Evolutionary conservation across 2,329 filamentous ascomycete genomes (phyloP).

Genomic region (Eurotiales sp.): DNA sequence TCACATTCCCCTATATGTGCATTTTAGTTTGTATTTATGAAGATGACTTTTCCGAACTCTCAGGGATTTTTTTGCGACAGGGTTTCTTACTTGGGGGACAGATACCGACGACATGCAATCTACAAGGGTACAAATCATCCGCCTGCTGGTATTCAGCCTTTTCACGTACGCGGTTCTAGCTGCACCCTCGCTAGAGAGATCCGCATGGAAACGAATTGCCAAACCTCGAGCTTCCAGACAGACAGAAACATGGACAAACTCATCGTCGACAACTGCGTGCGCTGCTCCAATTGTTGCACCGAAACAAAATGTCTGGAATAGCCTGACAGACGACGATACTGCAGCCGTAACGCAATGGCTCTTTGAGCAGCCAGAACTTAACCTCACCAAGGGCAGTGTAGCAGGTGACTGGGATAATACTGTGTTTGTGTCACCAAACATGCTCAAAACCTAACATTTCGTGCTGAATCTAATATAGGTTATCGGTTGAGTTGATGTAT

Average conservation of each 20-base stretch:
- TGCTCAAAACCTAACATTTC: background rate
- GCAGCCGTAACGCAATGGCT: background rate
- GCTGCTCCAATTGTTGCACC: background rate
- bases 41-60: too few relatives aligned
- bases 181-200: background rate
- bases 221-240: background rate
- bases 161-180: background rate
- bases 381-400: conserved; percentile 1
- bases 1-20: too few relatives aligned
- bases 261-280: background rate
- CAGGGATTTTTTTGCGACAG: too few relatives aligned
- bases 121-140: background rate
- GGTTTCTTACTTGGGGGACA: too few relatives aligned
- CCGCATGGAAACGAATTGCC: background rate
- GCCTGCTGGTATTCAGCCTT: background rate
- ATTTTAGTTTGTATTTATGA: too few relatives aligned
- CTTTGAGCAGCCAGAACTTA: conserved; percentile 3
- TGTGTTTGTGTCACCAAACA: background rate
- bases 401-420: conserved; percentile 7
- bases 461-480: background rate
- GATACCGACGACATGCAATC: background rate
- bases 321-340: background rate
- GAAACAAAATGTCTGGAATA: background rate
- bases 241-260: background rate
- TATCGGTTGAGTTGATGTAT: background rate